Base-by-base conservation (phyloP, 1,284 basidiomycete species). In the Tilletia indica region DNA sequence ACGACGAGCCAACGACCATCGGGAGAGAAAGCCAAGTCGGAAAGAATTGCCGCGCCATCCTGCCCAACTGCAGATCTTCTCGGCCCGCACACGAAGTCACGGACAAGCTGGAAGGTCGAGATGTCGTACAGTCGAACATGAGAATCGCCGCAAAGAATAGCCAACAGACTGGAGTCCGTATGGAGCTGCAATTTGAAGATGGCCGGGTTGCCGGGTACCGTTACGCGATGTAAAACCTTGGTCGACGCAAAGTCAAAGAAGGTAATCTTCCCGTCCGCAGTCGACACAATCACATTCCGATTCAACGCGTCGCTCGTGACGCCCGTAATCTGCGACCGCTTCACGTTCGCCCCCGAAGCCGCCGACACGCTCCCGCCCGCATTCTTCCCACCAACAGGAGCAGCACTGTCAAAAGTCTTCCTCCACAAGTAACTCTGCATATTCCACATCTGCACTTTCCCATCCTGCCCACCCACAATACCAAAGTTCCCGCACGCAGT, bases 401-500 rank as follows among this genome's bases (percentile, higher is more conserved):
- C 42, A 5, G 21, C 68, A 3, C 4, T 11, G 42, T 76, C 74
- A 47, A 78, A 80, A n/a, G 78, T 79, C 54, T 92, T 92, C 58
- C 97, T 88, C 79, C 90, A 89, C 73, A 94, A 89, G 0, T 96
- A 97, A 14, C 92, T 94, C 85, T 99, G 96, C 78, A 84, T 82
- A 72, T 84, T 83, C 76, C 78, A 82, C 71, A 78, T 73, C 67
- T 82, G 77, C 14, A 84, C 81, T 16, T 73, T 69, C 11, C 82
- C 82, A 34, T 79, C 71, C 34, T 74, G 76, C 51, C 77, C 80
- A 45, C 82, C 82, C 0, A 91, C 91, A 5, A 99, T 86, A 51
- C 92, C 93, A 84, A 97, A 99, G 83, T 99, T 99, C 16, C 97
- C 97, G 83, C 97, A 99, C 0, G 93, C 92, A 14, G 94, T 92